Evolutionary conservation across 2,329 filamentous ascomycete genomes (phyloP).

Genomic region (Phoma herbarum): DNA sequence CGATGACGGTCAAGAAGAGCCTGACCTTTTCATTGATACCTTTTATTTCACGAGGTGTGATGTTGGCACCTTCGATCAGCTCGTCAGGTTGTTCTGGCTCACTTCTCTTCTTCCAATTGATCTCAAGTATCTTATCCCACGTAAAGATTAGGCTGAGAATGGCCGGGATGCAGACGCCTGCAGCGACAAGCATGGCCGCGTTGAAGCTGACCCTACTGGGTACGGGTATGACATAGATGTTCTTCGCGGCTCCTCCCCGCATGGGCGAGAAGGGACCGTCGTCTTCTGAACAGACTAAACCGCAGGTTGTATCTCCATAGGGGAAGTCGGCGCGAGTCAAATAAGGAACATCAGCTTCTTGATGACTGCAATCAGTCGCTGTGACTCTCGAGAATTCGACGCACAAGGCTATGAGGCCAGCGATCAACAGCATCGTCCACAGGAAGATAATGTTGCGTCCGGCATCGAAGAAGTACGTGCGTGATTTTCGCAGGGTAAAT

Average conservation of each 20-base stretch:
- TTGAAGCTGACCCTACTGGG: constrained; percentile 66
- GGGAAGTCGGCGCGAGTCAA: constrained; percentile 55
- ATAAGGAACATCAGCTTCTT: constrained; percentile 52
- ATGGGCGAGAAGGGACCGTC: constrained; percentile 64
- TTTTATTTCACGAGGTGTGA: constrained; percentile 61
- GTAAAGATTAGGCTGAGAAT: constrained; percentile 69
- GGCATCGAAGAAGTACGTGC: constrained; percentile 70
- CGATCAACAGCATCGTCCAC: constrained; percentile 69
- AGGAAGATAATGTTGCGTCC: constrained; percentile 72
- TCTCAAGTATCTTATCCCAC: constrained; percentile 70
- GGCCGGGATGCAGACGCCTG: constrained; percentile 71
- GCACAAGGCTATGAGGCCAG: constrained; percentile 67
- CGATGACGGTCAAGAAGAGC: constrained; percentile 55
- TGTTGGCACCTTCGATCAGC: constrained; percentile 63
- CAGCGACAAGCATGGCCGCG: constrained; percentile 67
- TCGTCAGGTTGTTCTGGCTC: constrained; percentile 50
- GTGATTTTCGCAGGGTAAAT: constrained; percentile 67
- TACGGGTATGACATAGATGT: constrained; percentile 70
- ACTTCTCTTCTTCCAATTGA: constrained; percentile 65
- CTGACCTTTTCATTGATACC: constrained; percentile 50
- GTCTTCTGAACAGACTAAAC: constrained; percentile 57
- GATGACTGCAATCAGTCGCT: constrained; percentile 55
- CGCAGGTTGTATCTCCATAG: constrained; percentile 57
- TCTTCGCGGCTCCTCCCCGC: constrained; percentile 63
- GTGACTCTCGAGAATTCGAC: constrained; percentile 70